These are phyloP conservation scores for Vigna trinervia DNA, from an alignment of 306 rosid species.

Conservation along the genomic window DNA sequence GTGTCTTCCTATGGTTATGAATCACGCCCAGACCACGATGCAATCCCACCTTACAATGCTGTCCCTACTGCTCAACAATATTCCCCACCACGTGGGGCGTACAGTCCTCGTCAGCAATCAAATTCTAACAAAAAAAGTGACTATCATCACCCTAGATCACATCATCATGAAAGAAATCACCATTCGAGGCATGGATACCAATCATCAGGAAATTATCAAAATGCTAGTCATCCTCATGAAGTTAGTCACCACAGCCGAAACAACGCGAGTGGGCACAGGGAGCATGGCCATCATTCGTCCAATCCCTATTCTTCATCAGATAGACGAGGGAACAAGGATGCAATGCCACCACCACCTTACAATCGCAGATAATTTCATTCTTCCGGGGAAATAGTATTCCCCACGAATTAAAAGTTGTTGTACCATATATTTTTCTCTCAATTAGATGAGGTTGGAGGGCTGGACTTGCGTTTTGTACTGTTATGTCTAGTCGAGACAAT, in stretches of 20 bases:
- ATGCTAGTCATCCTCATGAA: neutral
- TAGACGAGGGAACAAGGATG: slow-evolving; percentile 56
- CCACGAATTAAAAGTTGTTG: slow-evolving; percentile 45
- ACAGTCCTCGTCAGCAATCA: slow-evolving; percentile 46
- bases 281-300: slow-evolving; percentile 55
- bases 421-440: slow-evolving; percentile 37
- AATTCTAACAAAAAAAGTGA: slow-evolving; percentile 55
- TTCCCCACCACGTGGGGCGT: neutral
- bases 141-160: slow-evolving; percentile 49
- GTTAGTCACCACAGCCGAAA: slow-evolving; percentile 49
- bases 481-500: neutral
- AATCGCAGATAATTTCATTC: slow-evolving; percentile 50
- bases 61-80: slow-evolving; percentile 40
- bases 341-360: slow-evolving; percentile 61
- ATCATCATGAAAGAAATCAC: slow-evolving; percentile 57
- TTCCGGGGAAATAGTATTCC: slow-evolving; percentile 10
- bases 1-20: slow-evolving; percentile 48
- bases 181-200: slow-evolving; percentile 48
- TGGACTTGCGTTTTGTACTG: slow-evolving; percentile 7
- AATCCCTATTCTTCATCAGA: slow-evolving; percentile 66
- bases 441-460: slow-evolving; percentile 5
- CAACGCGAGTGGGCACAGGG: slow-evolving; percentile 45
- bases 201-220: slow-evolving; percentile 54
- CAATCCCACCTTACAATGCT: slow-evolving; percentile 28
- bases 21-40: neutral